Percentiles rank a stretch among this genome's conserved stretches.
phyloP scores from a whole-genome alignment of 2,329 filamentous ascomycete species.

The Ophioceras dolichostomum region DNA sequence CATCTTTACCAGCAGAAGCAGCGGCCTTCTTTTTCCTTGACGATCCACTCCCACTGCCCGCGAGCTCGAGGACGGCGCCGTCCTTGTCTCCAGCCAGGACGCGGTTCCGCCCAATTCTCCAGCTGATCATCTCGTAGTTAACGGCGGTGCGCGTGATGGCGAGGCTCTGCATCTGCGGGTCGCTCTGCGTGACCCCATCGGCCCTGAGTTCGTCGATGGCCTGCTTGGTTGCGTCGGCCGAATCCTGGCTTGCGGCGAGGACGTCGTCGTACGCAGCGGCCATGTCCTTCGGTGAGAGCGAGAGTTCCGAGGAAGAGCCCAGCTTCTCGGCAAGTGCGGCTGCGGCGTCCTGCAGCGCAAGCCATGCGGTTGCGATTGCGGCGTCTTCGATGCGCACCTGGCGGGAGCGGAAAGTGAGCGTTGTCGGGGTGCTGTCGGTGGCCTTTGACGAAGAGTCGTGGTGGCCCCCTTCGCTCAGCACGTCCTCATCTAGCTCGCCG shows the following conservation, averaged over 20 bases:
- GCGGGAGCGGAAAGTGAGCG: slow-evolving; percentile 74
- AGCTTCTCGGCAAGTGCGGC: slow-evolving; percentile 35
- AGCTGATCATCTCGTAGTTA: slow-evolving; percentile 87
- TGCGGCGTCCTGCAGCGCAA: slow-evolving; percentile 48
- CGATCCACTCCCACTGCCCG: too few relatives aligned
- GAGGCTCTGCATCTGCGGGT: slow-evolving; percentile 79
- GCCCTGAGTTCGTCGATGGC: slow-evolving; percentile 81
- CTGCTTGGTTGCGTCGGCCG: slow-evolving; percentile 83
- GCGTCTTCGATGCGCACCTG: slow-evolving; percentile 87
- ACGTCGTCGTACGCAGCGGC: slow-evolving; percentile 86
- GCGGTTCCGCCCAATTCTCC: slow-evolving; percentile 87
- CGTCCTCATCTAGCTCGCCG: slow-evolving; percentile 55
- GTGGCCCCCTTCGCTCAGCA: slow-evolving; percentile 42
- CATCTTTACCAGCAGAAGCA: slow-evolving; percentile 8
- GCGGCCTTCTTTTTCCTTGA: slow-evolving; percentile 24
- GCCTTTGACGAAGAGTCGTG: slow-evolving; percentile 21
- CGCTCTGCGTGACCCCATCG: slow-evolving; percentile 74
- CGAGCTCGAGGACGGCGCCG: slow-evolving; percentile 48
- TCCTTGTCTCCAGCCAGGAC: slow-evolving; percentile 77
- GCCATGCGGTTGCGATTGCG: slow-evolving; percentile 75
- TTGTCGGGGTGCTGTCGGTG: slow-evolving; percentile 44
- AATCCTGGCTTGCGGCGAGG: slow-evolving; percentile 82
- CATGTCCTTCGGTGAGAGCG: slow-evolving; percentile 46
- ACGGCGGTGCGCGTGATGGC: slow-evolving; percentile 89
- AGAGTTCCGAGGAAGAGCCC: slow-evolving; percentile 23